phyloP scores from a whole-genome alignment of 2,329 filamentous ascomycete species.

The Orbilia ellipsospora region DNA sequence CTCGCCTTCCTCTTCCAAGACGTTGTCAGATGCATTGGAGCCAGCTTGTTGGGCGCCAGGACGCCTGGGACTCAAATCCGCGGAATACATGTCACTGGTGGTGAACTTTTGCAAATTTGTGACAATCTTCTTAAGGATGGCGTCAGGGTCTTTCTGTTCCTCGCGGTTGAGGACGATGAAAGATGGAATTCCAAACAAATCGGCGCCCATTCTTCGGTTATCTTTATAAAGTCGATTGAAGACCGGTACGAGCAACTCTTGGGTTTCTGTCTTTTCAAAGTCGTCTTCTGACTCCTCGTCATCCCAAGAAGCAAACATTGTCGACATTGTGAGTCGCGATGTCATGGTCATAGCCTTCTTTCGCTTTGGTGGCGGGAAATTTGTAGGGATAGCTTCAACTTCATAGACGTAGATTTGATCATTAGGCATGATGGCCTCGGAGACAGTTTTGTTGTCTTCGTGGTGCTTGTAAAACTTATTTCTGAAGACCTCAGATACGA shows the following conservation, averaged over 20 bases:
- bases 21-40: slow-evolving; percentile 25
- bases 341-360: slow-evolving; percentile 61
- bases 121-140: slow-evolving; percentile 58
- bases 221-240: slow-evolving; percentile 63
- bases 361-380: slow-evolving; percentile 73
- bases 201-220: slow-evolving; percentile 49
- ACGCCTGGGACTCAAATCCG: slow-evolving; percentile 44
- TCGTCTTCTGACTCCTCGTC: slow-evolving; percentile 62
- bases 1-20: slow-evolving; percentile 56
- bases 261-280: slow-evolving; percentile 64
- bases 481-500: slow-evolving; percentile 84
- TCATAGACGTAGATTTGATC: slow-evolving; percentile 80
- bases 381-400: slow-evolving; percentile 80
- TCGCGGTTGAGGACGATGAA: slow-evolving; percentile 58
- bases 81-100: slow-evolving; percentile 57
- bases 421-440: slow-evolving; percentile 74
- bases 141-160: slow-evolving; percentile 57
- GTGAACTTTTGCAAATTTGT: slow-evolving; percentile 58
- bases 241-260: slow-evolving; percentile 65
- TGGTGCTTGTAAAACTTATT: slow-evolving; percentile 88
- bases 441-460: slow-evolving; percentile 74
- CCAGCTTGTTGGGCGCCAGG: slow-evolving; percentile 42
- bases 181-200: slow-evolving; percentile 58
- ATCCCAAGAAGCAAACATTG: slow-evolving; percentile 56
- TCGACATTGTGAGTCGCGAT: slow-evolving; percentile 59